A percentile compares a stretch with the other conserved stretches of the same genome.
phyloP scores from a whole-genome alignment of 345 rosid species.

The Pseudoturritis turrita region DNA sequence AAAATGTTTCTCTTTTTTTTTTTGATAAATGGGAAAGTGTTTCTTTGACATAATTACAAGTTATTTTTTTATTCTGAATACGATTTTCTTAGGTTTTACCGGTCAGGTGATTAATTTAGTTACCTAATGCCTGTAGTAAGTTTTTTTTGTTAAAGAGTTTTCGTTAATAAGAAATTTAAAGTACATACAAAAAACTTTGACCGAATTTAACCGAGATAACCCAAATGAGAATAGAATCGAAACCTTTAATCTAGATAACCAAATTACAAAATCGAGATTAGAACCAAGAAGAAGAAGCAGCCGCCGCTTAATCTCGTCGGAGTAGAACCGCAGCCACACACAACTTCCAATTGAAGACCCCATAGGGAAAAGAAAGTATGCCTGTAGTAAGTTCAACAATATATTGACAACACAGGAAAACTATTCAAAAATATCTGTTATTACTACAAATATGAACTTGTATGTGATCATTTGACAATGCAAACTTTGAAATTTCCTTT shows the following conservation, averaged over 20 bases:
- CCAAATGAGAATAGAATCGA: too few relatives aligned
- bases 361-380: too few relatives aligned
- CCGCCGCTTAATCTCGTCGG: too few relatives aligned
- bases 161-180: too few relatives aligned
- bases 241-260: too few relatives aligned
- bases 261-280: too few relatives aligned
- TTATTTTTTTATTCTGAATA: not conserved
- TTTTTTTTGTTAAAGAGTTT: too few relatives aligned
- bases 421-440: not conserved
- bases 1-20: not conserved
- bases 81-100: not conserved
- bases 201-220: too few relatives aligned
- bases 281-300: too few relatives aligned
- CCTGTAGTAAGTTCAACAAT: not conserved
- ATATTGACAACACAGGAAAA: not conserved
- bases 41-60: not conserved
- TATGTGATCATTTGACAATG: not conserved
- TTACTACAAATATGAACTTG: not conserved
- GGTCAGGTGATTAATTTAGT: not conserved
- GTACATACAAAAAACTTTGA: too few relatives aligned
- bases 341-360: too few relatives aligned
- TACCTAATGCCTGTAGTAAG: not conserved
- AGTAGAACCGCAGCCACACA: too few relatives aligned
- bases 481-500: not conserved
- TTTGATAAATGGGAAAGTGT: not conserved